Base-by-base conservation (phyloP, 2,329 filamentous ascomycete genomes). In the Colletotrichum godetiae region DNA sequence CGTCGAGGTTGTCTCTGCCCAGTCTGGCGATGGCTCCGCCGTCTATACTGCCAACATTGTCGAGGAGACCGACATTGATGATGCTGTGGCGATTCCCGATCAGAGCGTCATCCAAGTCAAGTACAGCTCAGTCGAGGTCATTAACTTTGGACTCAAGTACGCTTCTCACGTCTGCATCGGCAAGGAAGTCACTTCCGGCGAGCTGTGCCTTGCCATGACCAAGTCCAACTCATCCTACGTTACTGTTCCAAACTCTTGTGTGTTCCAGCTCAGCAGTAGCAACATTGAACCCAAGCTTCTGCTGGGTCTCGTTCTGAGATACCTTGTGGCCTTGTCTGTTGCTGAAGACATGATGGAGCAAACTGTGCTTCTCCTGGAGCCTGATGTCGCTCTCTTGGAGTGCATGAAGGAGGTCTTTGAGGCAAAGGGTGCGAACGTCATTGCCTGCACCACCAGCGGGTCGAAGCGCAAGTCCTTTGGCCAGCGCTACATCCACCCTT, bases 221-320 rank as follows among this genome's bases (percentile, higher is more conserved):
- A 68, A 65, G 12, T 76, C 68, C 2, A 84, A 84, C 60, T 79
- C 80, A 0, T 86, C 84, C 0, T 83, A 80, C 62, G 70, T 84
- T 27, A 73, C 75, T 19, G 75, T 79, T 5, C 75, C 78, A 1
- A 31, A 74, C 1, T 70, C 74, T 1, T 77, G 76, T 12, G 62
- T 77, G 37, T 62, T 67, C 37, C 62, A 58, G 22, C 68, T 81
- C 11, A 64, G 37, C 19, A 59, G 72, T 1, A 68, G 35, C 11
- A 35, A 37, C 2, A 19, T 76, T 4, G 68, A 77, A 13, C 75
- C 76, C 15, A 69, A 78, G 2, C 57, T 67, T 0, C 76, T 82
- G 3, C 61, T 81, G 13, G 75, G 76, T 4, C 64, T 78, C 0
- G 58, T 82, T 0, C 31, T 75, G 8, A 72, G 80, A 10, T 78